Base-by-base conservation (phyloP, 2,329 filamentous ascomycete genomes). In the Cladosporium sphaerospermum region DNA sequence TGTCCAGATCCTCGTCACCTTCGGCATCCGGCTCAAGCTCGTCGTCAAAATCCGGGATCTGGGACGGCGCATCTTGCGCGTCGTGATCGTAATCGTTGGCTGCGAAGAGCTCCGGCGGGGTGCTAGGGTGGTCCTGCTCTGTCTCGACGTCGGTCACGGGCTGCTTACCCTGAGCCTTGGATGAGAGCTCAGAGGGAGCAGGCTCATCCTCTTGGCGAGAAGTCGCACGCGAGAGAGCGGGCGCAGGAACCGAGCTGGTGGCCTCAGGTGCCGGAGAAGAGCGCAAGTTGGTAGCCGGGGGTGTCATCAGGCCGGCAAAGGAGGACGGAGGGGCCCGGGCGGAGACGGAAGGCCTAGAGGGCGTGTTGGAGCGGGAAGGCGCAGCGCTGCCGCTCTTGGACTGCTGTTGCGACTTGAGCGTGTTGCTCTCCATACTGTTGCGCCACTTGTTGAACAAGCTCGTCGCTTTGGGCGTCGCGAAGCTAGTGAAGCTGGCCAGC, bases 381-480 rank as follows among this genome's bases (percentile, higher is more conserved):
- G 32, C 18, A 23, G 18, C 32, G 32, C 40, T 51, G 9, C 16
- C 48, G 52, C 33, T 4, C 37, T 54, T 74, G 13, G 73, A 71
- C 5, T 72, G 72, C 53, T 81, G 80, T 61, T 36, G 55, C 42
- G 54, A 57, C 52, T 61, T 64, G 44, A 68, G 52, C 2, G 64
- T 56, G 18, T 69, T 69, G 54, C 68, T 71, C 40, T 74, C 71
- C 57, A 74, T 71, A 19, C 79, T 81, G 67, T 86, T 92, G 49
- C 91, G 85, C 92, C 92, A 96, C 69, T 86, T 96, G 44, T 89
- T 91, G 82, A 91, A 95, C 19, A 96, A 86, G 66, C 95, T 85
- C 5, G 88, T 89, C 13, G 95, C 86, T 32, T 89, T 84, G 3
- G 91, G 92, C 2, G 89, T 87, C 9, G 88, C 85, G 58, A 91